These are phyloP conservation scores for Cyclostephanos invisitatus DNA, from an alignment of 108 stramenopile genomes.

Conservation along the genomic window DNA sequence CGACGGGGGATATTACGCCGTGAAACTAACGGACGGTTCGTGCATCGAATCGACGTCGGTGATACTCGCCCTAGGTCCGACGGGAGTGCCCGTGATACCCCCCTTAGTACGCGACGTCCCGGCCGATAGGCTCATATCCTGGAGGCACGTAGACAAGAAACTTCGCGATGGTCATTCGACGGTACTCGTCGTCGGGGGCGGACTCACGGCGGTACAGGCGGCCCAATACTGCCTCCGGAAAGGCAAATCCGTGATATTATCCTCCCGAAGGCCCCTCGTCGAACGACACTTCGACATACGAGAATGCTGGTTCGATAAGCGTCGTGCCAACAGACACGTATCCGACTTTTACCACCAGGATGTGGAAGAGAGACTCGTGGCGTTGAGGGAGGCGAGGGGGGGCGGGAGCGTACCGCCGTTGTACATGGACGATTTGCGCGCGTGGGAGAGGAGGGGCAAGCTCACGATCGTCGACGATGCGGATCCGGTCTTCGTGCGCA, in stretches of 20 bases:
- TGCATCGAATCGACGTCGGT: slow-evolving; percentile 32
- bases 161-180: neutral
- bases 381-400: slow-evolving; percentile 43
- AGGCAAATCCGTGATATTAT: slow-evolving; percentile 35
- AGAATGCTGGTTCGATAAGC: slow-evolving; percentile 69
- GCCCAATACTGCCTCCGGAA: slow-evolving; percentile 40
- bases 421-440: slow-evolving; percentile 56
- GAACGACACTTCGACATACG: slow-evolving; percentile 68
- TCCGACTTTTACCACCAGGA: slow-evolving; percentile 66
- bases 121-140: slow-evolving; percentile 12
- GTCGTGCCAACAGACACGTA: slow-evolving; percentile 43
- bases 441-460: slow-evolving; percentile 31
- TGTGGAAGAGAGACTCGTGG: slow-evolving; percentile 26
- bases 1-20: slow-evolving; percentile 9
- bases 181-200: slow-evolving; percentile 72
- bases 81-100: slow-evolving; percentile 54
- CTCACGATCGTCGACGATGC: slow-evolving; percentile 16
- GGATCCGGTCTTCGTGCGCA: slow-evolving; percentile 10
- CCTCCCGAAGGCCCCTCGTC: slow-evolving; percentile 56
- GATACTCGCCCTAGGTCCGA: slow-evolving; percentile 57
- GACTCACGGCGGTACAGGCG: slow-evolving; percentile 71
- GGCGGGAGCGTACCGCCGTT: slow-evolving; percentile 73
- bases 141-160: slow-evolving; percentile 19
- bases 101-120: slow-evolving; percentile 9
- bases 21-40: slow-evolving; percentile 18